phyloP scores from a whole-genome alignment of 1,284 basidiomycete species.

The Sporisorium iseilematis-ciliati region DNA sequence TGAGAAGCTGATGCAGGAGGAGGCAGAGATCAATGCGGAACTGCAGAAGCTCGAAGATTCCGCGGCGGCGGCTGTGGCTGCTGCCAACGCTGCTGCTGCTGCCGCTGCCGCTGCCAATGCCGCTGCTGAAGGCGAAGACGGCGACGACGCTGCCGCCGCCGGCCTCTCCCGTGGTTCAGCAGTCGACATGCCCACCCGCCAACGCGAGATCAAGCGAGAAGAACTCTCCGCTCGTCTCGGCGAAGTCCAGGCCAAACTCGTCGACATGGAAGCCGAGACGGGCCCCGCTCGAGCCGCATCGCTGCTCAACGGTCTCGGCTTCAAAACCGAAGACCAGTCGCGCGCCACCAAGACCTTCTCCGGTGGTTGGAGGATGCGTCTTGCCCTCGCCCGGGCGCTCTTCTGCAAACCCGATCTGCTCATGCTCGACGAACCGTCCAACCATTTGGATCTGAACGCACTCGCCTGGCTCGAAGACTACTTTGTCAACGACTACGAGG shows the following conservation, averaged over 20 bases:
- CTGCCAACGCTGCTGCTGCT: conserved; percentile 46
- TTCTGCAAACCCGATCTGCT: conserved; percentile 81
- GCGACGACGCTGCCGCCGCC: conserved; percentile 28
- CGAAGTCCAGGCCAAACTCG: conserved; percentile 88
- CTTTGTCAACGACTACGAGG: conserved; percentile 85
- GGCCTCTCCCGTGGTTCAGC: conserved; percentile 57
- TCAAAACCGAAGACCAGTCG: conserved; percentile 85
- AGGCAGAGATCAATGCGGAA: conserved; percentile 58
- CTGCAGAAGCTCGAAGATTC: conserved; percentile 62
- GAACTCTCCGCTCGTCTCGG: conserved; percentile 86
- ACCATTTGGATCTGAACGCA: conserved; percentile 80
- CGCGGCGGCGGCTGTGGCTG: conserved; percentile 50
- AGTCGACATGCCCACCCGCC: conserved; percentile 67
- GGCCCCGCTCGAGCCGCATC: conserved; percentile 92
- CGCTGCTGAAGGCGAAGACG: conserved; percentile 15
- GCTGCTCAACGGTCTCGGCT: conserved; percentile 90
- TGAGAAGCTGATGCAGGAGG: conserved; percentile 64
- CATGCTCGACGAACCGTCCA: conserved; percentile 78
- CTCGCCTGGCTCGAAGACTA: conserved; percentile 74
- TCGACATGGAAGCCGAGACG: conserved; percentile 98
- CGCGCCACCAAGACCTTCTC: conserved; percentile 81
- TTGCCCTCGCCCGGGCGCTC: conserved; percentile 92
- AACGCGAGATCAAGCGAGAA: conserved; percentile 73
- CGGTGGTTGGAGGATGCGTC: conserved; percentile 99
- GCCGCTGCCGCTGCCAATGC: conserved; percentile 44